Base-by-base conservation (phyloP, 148 eudicot genomes). In the Tetragonia tetragonoides region DNA sequence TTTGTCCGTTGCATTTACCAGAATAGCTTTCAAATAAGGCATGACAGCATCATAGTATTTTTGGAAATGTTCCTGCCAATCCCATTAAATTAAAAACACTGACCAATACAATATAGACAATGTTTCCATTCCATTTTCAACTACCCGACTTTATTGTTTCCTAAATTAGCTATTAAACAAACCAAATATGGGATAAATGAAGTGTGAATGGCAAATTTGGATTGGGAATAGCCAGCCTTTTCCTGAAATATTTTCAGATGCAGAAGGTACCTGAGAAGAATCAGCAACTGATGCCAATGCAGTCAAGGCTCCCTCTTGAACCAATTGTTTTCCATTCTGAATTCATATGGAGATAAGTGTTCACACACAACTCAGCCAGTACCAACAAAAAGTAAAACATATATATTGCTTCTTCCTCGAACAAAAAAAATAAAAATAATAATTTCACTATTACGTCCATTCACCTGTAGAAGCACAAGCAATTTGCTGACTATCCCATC, bases 261-360 rank as follows among this genome's bases (percentile, higher is more conserved):
- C 44, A 28, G 15, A 41, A 54, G 46, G 47, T 79, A 90, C 98
- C 91, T 93, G 98, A 76, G 98, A 93, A 70, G 98, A 91, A 84
- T 93, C 98, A 73, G 98, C 98, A 75, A 93, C 98, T 57, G 98
- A 93, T 71, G 98, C 98, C 81, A 93, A 87, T 66, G 98, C 98
- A 83, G 98, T 93, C 83, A 93, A 85, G 77, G 98, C 92, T 81
- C 98, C 98, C 80, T 93, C 98, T 88, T 91, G 98, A 73, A 93
- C 98, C 94, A 93, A 88, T 89, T 93, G 98, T 86, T 93, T 93
- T 66, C 94, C 92, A 76, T 93, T 90, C 98, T 93, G 84, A 74
- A 82, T 44, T 68, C 23, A 79, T 23, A 75, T 67, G 59, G 56
- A 86, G 53, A 68, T 37, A 61, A 28, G 11, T 40, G 10, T 46